Conservation (phyloP, 306 rosid species). For the Dryas octopetala region DNA sequence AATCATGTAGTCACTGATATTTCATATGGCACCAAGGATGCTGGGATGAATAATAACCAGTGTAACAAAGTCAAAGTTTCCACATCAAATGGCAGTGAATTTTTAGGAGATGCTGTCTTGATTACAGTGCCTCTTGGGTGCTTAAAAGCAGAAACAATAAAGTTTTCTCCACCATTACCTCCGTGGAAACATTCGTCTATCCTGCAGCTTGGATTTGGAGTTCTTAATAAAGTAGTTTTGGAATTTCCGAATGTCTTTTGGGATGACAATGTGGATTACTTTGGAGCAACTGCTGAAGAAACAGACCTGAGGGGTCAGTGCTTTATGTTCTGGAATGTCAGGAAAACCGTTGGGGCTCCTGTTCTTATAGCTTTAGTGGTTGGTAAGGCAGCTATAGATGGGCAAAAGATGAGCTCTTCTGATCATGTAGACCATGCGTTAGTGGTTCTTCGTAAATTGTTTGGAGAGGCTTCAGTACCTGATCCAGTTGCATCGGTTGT, state of each 20-base stretch:
- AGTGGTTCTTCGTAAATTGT: slow-evolving; percentile 87
- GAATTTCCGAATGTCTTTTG: slow-evolving; percentile 93
- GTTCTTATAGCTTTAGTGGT: slow-evolving; percentile 95
- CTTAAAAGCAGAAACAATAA: slow-evolving; percentile 85
- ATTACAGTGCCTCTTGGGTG: slow-evolving; percentile 96
- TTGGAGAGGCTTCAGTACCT: slow-evolving; percentile 86
- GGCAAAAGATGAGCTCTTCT: slow-evolving; percentile 61
- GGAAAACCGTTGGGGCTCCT: slow-evolving; percentile 96
- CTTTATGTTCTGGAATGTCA: slow-evolving; percentile 99
- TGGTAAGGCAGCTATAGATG: slow-evolving; percentile 95
- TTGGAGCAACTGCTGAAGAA: slow-evolving; percentile 98
- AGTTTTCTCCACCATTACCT: slow-evolving; percentile 89
- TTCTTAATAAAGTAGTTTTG: slow-evolving; percentile 87
- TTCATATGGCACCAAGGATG: slow-evolving; percentile 56
- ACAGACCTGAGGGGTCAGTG: slow-evolving; percentile 86
- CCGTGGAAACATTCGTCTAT: slow-evolving; percentile 87
- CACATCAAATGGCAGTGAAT: slow-evolving; percentile 70
- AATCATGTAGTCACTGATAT: slow-evolving; percentile 78
- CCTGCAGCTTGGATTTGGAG: slow-evolving; percentile 93
- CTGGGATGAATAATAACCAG: slow-evolving; percentile 32
- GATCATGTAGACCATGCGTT: slow-evolving; percentile 89
- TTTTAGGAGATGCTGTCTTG: slow-evolving; percentile 85
- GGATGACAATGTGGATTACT: slow-evolving; percentile 98
- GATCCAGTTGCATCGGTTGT: slow-evolving; percentile 88
- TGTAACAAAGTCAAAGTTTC: slow-evolving; percentile 64